A percentile compares a stretch with the other conserved stretches of the same genome.
Evolutionary conservation across 768 basidiomycete genomes (phyloP).

Genomic region (Boletellus emodensis): DNA sequence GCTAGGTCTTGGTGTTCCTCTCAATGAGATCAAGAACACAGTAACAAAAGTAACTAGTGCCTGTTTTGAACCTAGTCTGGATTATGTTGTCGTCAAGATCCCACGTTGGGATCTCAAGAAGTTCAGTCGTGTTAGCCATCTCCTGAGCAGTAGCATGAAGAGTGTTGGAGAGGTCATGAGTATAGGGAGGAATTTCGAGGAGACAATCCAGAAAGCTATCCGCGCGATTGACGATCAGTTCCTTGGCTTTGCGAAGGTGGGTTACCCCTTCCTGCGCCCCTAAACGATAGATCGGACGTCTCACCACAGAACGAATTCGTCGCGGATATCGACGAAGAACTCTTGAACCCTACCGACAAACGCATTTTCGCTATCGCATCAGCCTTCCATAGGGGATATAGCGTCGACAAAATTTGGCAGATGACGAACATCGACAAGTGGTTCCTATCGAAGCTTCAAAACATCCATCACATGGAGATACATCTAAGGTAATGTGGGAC

Average conservation of each 20-base stretch:
- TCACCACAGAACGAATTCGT: conserved; percentile 73
- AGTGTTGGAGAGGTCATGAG: conserved; percentile 99
- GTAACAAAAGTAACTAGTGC: conserved; percentile 96
- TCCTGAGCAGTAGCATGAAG: conserved; percentile 96
- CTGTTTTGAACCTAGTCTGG: conserved; percentile 97
- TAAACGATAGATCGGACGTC: background rate
- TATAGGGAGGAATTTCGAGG: conserved; percentile 96
- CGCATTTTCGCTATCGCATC: conserved; percentile 95
- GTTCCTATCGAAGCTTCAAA: conserved; percentile 88
- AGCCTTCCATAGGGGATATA: conserved; percentile 89
- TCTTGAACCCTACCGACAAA: conserved; percentile 93
- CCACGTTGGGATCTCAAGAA: conserved; percentile 99
- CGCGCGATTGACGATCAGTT: conserved; percentile 95
- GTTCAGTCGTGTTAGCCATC: conserved; percentile 88
- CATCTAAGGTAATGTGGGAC: conserved; percentile 54
- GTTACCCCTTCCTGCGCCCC: conserved; percentile 2
- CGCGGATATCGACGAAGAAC: conserved; percentile 89
- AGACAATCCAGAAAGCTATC: conserved; percentile 98
- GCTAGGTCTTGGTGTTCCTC: conserved; percentile 92
- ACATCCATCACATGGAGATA: conserved; percentile 80
- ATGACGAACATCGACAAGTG: conserved; percentile 99
- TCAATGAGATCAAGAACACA: conserved; percentile 97
- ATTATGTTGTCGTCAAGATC: conserved; percentile 98
- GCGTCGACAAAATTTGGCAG: conserved; percentile 93
- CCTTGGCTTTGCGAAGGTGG: conserved; percentile 82